Base-by-base conservation (phyloP, 2,329 filamentous ascomycete genomes). In the Neocucurbitaria cava region DNA sequence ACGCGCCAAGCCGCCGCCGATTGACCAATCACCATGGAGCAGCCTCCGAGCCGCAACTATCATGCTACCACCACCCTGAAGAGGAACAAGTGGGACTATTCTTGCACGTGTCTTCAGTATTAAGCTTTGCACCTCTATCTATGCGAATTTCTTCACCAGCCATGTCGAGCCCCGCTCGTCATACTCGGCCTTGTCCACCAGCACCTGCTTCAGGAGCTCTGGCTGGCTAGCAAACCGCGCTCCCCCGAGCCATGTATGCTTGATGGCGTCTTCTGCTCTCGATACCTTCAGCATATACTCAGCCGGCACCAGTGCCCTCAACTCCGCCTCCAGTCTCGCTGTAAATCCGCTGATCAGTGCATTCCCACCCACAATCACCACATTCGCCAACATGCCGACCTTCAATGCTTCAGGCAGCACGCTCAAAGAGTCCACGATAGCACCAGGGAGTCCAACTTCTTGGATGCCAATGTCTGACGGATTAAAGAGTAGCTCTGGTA, bases 141-240 rank as follows among this genome's bases (percentile, higher is more conserved):
- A 36, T 33, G 79, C 80, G 71, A 96, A 95, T 69, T 85, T 91
- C 66, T 86, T 87, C 24, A 86, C 86, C 21, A 90, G 82, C 90
- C 91, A 94, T 1, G 79, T 85, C 8, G 70, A 71, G 13, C 95
- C 95, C 69, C 92, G 78, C 75, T 99, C 95, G 46, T 95, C 87
- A 73, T 99, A 99, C 71, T 99, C 92, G 57, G 90, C 85, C 71
- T 90, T 91, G 0, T 91, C 95, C n/a, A 97, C 90, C 1, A 87
- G 83, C 11, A 92, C 76, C 44, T 83, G 83, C 56, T 87, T 83
- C 46, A 96, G 61, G 46, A 81, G 80, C 35, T 89, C 82, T 38
- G 82, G 81, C 65, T 93, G 87, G 46, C 79, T 85, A 0, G 92
- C 92, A 51, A 97, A 80, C 53, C 87, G 84, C 20, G 90, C 89